These are phyloP conservation scores for Alternaria arborescens DNA, from an alignment of 2,329 filamentous ascomycete genomes.

Conservation along the genomic window DNA sequence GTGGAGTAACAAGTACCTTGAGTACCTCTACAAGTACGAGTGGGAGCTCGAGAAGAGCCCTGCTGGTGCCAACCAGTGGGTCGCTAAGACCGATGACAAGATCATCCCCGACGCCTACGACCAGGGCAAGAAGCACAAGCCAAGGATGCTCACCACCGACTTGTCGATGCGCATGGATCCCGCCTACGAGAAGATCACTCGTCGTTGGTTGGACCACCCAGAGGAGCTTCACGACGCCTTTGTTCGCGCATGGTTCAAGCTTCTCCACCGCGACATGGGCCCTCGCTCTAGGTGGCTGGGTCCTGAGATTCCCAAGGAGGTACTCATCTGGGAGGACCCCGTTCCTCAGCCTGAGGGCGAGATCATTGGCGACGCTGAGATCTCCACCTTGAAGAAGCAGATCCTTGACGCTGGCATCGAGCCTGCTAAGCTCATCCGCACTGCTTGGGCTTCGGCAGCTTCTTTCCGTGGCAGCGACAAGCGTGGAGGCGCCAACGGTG, in stretches of 20 bases:
- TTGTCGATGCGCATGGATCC: constrained; percentile 76
- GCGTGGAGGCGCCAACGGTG: constrained; percentile 83
- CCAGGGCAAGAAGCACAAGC: constrained; percentile 73
- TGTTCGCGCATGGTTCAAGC: constrained; percentile 81
- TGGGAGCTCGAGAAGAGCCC: constrained; percentile 81
- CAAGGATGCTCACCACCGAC: constrained; percentile 81
- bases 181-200: constrained; percentile 77
- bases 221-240: constrained; percentile 75
- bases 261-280: constrained; percentile 81
- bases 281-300: constrained; percentile 75
- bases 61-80: constrained; percentile 79
- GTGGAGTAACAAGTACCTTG: constrained; percentile 78
- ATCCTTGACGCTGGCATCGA: constrained; percentile 71
- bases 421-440: constrained; percentile 67
- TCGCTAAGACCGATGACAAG: constrained; percentile 71
- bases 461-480: constrained; percentile 70
- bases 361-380: constrained; percentile 69
- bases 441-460: constrained; percentile 49
- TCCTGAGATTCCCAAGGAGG: constrained; percentile 75
- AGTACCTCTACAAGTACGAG: constrained; percentile 80
- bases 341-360: constrained; percentile 68
- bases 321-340: constrained; percentile 78
- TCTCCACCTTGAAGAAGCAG: constrained; percentile 72
- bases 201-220: constrained; percentile 73
- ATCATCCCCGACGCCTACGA: constrained; percentile 78